Evolutionary conservation across 202 grass and related monocot genomes (phyloP).

Genomic region (Zoysia matrella): DNA sequence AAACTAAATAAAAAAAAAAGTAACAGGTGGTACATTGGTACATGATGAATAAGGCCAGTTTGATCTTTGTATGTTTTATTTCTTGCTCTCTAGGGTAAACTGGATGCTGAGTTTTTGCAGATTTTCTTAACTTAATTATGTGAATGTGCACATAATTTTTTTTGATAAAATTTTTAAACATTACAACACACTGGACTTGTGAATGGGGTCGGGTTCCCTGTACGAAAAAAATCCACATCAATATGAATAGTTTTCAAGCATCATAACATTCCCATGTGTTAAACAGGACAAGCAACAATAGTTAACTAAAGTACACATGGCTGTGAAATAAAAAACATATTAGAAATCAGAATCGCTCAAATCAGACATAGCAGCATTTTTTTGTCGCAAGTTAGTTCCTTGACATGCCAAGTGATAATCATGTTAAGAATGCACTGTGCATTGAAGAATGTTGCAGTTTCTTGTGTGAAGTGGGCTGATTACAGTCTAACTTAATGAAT

Average conservation of each 20-base stretch:
- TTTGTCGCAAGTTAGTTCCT: constrained; percentile 8
- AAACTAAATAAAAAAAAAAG: neutral
- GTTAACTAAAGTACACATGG: neutral
- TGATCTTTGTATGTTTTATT: too few species aligned
- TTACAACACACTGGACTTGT: neutral
- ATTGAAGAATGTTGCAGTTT: constrained; percentile 15
- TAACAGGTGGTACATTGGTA: neutral
- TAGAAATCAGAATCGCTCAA: neutral
- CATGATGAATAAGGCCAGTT: too few species aligned
- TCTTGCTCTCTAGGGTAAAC: too few species aligned
- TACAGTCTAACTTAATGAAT: constrained; percentile 29
- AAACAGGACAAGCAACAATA: neutral
- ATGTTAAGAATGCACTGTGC: constrained; percentile 1
- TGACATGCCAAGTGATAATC: constrained; percentile 1
- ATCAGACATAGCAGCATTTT: constrained; percentile 7
- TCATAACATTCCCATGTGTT: constrained; percentile 12
- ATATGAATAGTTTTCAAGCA: neutral
- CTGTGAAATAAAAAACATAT: neutral
- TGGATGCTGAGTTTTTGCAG: neutral
- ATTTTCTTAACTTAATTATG: neutral
- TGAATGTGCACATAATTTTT: too few species aligned
- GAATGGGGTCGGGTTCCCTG: neutral
- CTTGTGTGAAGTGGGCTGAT: constrained; percentile 14
- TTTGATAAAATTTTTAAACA: neutral
- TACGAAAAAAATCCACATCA: neutral